Conservation (phyloP, 768 basidiomycete genomes). For the Exidia glandulosa region DNA sequence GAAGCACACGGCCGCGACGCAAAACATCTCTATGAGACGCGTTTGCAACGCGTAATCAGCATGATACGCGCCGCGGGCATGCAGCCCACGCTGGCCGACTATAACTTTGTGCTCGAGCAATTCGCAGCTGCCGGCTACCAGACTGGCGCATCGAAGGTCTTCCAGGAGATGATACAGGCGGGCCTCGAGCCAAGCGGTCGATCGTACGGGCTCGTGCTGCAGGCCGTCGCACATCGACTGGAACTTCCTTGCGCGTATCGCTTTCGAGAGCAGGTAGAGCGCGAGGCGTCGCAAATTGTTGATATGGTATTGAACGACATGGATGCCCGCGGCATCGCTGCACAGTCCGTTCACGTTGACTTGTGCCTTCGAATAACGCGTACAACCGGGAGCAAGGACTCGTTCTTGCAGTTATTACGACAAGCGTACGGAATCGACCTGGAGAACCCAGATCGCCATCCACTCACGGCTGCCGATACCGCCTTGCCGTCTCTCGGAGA, state of each 20-base stretch:
- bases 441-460: slow-evolving; percentile 56
- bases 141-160: slow-evolving; percentile 46
- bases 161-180: slow-evolving; percentile 40
- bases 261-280: slow-evolving; percentile 24
- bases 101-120: slow-evolving; percentile 62
- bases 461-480: slow-evolving; percentile 21
- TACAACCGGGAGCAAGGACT: slow-evolving; percentile 43
- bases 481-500: neutral
- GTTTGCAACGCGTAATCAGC: slow-evolving; percentile 54
- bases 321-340: slow-evolving; percentile 32
- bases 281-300: slow-evolving; percentile 37
- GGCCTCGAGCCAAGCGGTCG: slow-evolving; percentile 38
- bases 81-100: slow-evolving; percentile 46
- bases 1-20: slow-evolving; percentile 23
- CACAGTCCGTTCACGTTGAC: slow-evolving; percentile 51
- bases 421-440: slow-evolving; percentile 70
- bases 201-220: slow-evolving; percentile 55
- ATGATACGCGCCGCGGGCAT: slow-evolving; percentile 52
- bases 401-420: slow-evolving; percentile 51
- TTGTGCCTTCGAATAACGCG: slow-evolving; percentile 57
- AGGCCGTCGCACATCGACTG: slow-evolving; percentile 59
- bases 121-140: slow-evolving; percentile 70
- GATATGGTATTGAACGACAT: slow-evolving; percentile 47
- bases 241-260: slow-evolving; percentile 40
- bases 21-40: slow-evolving; percentile 51